Base-by-base conservation (phyloP, 108 stramenopile species). In the Aurantiochytrium sp. region DNA sequence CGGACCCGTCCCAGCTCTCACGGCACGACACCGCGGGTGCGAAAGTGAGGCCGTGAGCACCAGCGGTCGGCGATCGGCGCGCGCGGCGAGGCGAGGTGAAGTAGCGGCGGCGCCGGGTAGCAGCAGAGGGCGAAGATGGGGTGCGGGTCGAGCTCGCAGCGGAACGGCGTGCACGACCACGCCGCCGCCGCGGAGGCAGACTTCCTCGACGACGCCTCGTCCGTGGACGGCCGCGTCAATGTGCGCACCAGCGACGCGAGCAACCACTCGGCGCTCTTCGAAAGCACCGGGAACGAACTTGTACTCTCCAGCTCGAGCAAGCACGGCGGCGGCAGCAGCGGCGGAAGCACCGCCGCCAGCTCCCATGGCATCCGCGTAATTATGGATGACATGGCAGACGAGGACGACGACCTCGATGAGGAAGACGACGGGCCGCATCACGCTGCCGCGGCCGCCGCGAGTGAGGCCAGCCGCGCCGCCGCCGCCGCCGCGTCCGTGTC, bases 81-180 rank as follows among this genome's bases (percentile, higher is more conserved):
- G n/a, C n/a, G n/a, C n/a, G n/a, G n/a, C n/a, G n/a, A n/a, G n/a
- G n/a, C n/a, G n/a, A n/a, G n/a, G n/a, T n/a, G n/a, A n/a, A n/a
- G n/a, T n/a, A n/a, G n/a, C n/a, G n/a, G n/a, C n/a, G n/a, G n/a
- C n/a, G n/a, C n/a, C n/a, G n/a, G n/a, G n/a, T n/a, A n/a, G n/a
- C n/a, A n/a, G n/a, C n/a, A n/a, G n/a, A n/a, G n/a, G n/a, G n/a
- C n/a, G n/a, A n/a, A n/a, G n/a, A 81, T 81, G 73, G 73, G 73
- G 19, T 81, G 73, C 73, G 45, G 73, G 42, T 81, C 73, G 45
- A 81, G 73, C 73, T 81, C 73, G 39, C 39, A 48, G 27, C 21
- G 45, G 73, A 81, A 48, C 24, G 45, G 45, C 30, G 73, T 81
- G 42, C 30, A 81, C 73, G 73, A 81, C 45, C 73, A 81, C 30